Conservation (phyloP, 1,139 yeast species). For the Hyphopichia wangnamkhiaoensis region DNA sequence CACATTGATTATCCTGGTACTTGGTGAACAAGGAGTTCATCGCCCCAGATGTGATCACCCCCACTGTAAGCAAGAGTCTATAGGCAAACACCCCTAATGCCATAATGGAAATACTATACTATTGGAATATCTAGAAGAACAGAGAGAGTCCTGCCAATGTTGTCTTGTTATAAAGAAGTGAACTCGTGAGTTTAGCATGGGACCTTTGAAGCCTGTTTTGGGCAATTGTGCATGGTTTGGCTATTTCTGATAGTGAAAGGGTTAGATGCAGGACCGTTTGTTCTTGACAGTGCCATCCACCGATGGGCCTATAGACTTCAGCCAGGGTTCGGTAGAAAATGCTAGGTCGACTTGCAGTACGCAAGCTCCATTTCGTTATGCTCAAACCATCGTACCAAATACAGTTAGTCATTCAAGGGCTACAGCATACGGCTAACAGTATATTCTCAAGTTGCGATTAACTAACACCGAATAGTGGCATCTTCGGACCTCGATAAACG, state of each 20-base stretch:
- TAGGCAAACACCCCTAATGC: constrained; percentile 2
- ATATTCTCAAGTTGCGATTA: too few relatives aligned
- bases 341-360: too few relatives aligned
- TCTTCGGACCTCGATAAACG: too few relatives aligned
- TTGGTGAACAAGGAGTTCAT: constrained; percentile 75
- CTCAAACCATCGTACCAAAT: too few relatives aligned
- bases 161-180: neutral
- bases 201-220: neutral
- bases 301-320: too few relatives aligned
- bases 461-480: too few relatives aligned
- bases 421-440: too few relatives aligned
- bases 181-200: neutral
- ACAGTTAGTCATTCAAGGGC: too few relatives aligned
- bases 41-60: constrained; percentile 69
- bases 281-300: too few relatives aligned
- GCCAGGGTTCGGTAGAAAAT: too few relatives aligned
- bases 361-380: too few relatives aligned
- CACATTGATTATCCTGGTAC: constrained; percentile 77
- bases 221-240: constrained; percentile 1
- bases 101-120: neutral
- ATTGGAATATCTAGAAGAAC: neutral
- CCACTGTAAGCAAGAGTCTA: constrained; percentile 33
- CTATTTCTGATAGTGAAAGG: too few relatives aligned
- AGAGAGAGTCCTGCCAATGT: neutral
- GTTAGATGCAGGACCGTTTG: neutral